Base-by-base conservation (phyloP, 2,329 filamentous ascomycete species). In the Magnaporthiopsis poae region DNA sequence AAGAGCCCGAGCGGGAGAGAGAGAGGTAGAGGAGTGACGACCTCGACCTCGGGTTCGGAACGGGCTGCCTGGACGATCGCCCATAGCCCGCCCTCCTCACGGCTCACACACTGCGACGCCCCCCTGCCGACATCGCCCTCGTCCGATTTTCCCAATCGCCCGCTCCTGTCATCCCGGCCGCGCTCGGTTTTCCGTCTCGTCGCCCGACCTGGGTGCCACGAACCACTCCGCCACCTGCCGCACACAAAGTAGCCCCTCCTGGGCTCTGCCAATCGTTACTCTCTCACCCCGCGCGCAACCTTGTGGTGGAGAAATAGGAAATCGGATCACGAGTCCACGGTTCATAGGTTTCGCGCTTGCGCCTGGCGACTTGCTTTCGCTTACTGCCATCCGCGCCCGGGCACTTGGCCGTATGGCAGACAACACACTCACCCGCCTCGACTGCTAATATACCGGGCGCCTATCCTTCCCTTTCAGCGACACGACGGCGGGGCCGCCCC, bases 201-300 rank as follows among this genome's bases (percentile, higher is more conserved):
- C 35, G 35, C 35, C 35, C 35, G 11, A 36, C 35, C 35, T 36
- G 35, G 35, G 35, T 12, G 35, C 35, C 35, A 36, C 35, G 35
- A 36, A 36, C 35, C 35, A 11, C 35, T 36, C 35, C 35, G 11
- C 15, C 15, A 21, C 39, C 21, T 18, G 39, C 18, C 15, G 39
- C 39, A 15, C 13, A 4, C 12, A 52, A 21, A 52, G 39, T 7
- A 52, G 39, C 39, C 61, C 12, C 33, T 25, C 31, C 31, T 31
- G 33, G 61, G 29, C 27, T 65, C 59, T 60, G 56, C 61, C 36
- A 56, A 64, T 64, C 62, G 59, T 66, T 60, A 31, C 61, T 66
- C 69, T 68, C 66, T 66, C 62, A 31, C 63, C 71, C 71, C 67
- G 67, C 11, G 62, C 71, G 70, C 67, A 67, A 31, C 11, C 63